Conservation (phyloP, 306 rosid species). For the Cercis canadensis region DNA sequence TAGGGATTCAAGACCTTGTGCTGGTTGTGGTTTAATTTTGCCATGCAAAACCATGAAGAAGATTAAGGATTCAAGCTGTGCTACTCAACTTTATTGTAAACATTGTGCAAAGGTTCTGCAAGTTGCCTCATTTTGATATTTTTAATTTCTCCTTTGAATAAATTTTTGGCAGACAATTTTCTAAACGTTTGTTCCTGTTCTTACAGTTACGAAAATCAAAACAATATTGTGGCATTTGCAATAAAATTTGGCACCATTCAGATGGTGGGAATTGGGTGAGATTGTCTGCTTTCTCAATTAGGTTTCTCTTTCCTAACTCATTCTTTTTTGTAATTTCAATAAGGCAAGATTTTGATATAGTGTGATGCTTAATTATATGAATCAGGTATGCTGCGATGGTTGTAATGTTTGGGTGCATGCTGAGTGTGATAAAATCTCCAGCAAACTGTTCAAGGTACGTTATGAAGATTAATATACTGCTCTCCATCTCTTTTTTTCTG, state of each 20-base stretch:
- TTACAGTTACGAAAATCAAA: conserved; percentile 80
- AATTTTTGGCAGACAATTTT: conserved; percentile 25
- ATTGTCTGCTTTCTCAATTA: conserved; percentile 39
- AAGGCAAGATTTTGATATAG: conserved; percentile 33
- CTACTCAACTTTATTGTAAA: conserved; percentile 66
- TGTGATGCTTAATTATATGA: conserved; percentile 41
- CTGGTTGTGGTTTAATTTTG: conserved; percentile 69
- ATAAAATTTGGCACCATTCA: conserved; percentile 92
- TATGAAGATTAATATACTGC: conserved; percentile 25
- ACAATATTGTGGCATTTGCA: conserved; percentile 97
- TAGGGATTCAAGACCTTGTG: conserved; percentile 56
- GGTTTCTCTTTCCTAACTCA: conserved; percentile 11
- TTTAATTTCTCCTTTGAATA: conserved; percentile 15
- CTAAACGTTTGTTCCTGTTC: conserved; percentile 29
- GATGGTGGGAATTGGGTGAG: conserved; percentile 98
- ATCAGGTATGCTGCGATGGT: conserved; percentile 94
- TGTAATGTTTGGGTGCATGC: conserved; percentile 99
- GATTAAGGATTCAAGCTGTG: conserved; percentile 55
- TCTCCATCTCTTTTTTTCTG: conserved; percentile 11
- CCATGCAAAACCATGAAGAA: conserved; percentile 68
- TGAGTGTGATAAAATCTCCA: conserved; percentile 78
- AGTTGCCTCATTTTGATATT: conserved; percentile 24
- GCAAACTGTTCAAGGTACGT: conserved; percentile 69
- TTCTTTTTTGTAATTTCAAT: conserved; percentile 15
- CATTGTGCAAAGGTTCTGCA: conserved; percentile 78